Evolutionary conservation across 2,329 filamentous ascomycete genomes (phyloP).

Genomic region (Talaromyces verruculosus): DNA sequence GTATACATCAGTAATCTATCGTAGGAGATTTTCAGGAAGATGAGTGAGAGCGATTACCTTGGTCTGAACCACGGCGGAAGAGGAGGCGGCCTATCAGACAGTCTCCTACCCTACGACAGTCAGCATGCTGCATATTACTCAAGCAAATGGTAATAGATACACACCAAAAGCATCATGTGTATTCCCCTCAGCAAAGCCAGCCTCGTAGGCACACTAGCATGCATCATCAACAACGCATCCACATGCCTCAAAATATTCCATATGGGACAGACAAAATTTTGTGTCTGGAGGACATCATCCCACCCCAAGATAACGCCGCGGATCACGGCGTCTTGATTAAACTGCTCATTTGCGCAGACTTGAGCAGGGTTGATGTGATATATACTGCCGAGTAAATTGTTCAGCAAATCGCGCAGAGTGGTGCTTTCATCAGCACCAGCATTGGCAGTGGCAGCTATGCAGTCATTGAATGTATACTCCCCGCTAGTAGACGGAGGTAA

Average conservation of each 20-base stretch:
- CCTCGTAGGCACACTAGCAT: background rate
- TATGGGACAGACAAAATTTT: background rate
- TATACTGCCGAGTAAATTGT: constrained; percentile 1
- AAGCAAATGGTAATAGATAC: background rate
- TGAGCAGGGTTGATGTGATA: background rate
- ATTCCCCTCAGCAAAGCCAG: background rate
- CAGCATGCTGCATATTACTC: background rate
- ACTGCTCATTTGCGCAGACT: background rate
- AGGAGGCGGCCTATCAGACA: constrained; percentile 6
- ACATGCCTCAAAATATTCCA: constrained; percentile 6
- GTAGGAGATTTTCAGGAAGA: too few species aligned
- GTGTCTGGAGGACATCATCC: background rate
- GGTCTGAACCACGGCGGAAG: constrained; percentile 7
- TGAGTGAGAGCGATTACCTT: background rate
- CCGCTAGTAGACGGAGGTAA: background rate
- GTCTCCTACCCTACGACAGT: background rate
- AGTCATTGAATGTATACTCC: constrained; percentile 3
- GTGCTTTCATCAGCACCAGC: background rate
- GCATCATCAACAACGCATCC: constrained; percentile 7
- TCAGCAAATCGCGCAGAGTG: constrained; percentile 8
- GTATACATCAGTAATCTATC: background rate
- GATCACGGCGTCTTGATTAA: constrained; percentile 5
- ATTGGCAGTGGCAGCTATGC: background rate
- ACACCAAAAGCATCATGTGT: constrained; percentile 10
- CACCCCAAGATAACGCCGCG: background rate